Base-by-base conservation (phyloP, 2,329 filamentous ascomycete genomes). In the Chrysoporthe cubensis region DNA sequence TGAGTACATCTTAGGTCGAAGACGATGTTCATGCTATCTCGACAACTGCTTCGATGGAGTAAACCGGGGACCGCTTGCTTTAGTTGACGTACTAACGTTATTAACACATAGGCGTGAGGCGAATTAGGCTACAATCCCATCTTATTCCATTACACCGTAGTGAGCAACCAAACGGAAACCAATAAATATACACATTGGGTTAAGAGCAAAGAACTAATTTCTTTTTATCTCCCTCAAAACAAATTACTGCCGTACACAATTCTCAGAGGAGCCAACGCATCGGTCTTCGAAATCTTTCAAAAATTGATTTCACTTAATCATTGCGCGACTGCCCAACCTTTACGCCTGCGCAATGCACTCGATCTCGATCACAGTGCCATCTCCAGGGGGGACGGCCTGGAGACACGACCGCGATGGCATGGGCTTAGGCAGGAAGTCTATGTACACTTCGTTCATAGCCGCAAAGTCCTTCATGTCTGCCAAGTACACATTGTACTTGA, bases 341-440 rank as follows among this genome's bases (percentile, higher is more conserved):
- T 70, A 79, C 65, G 67, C 78, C 70, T 80, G 79, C 4, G 80
- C 80, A 72, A 81, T 81, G 71, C 80, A 81, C 69, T 81, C 79
- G 71, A 81, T 81, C 75, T 81, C 80, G 71, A 81, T 80, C 9
- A 80, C 78, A 14, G 80, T 81, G 1, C 78, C 78, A 3, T 76
- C 73, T 5, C 78, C 79, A 32, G 79, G 79, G 34, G 79, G 71
- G 18, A 80, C 66, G 3, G 79, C 79, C 72, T 81, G 78, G 2
- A 81, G 72, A 58, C 79, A 81, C 8, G 80, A 80, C 11, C 80
- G 74, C 7, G 79, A 78, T 21, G 80, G 80, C 79, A 80, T 81
- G 2, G 79, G 79, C 71, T 79, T 71, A 13, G 79, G 79, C 6
- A 80, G 71, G 52, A 80, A 80, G 1, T 78, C 78, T 62, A 80